A percentile compares a stretch with the other conserved stretches of the same genome.
Conservation (phyloP, 345 rosid species). For the Hibiscus tridactylites region DNA sequence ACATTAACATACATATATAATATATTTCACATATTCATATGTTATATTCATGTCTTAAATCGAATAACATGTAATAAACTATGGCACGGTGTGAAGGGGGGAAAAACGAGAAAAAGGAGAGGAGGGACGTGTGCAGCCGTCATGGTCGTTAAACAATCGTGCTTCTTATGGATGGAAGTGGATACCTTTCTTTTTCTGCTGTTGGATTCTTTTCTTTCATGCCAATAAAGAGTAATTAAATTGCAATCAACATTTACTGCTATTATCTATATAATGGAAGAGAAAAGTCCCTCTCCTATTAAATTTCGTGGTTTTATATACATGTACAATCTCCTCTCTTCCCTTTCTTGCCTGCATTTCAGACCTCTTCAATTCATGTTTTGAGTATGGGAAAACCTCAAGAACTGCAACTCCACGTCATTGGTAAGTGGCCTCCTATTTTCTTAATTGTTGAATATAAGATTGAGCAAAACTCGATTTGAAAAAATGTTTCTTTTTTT, state of each 20-base stretch:
- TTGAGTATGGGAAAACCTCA: slow-evolving; percentile 20
- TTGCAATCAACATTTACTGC: neutral
- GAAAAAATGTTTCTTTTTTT: too few relatives aligned
- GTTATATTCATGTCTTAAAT: too few relatives aligned
- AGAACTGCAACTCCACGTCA: slow-evolving; percentile 18
- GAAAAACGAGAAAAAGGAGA: neutral
- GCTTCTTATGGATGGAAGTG: neutral
- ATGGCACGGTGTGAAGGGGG: too few relatives aligned
- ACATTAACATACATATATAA: too few relatives aligned
- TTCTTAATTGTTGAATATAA: too few relatives aligned
- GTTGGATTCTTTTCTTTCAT: neutral
- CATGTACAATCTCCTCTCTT: neutral
- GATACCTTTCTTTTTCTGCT: neutral
- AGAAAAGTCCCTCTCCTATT: neutral
- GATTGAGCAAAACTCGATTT: too few relatives aligned
- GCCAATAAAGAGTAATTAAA: neutral
- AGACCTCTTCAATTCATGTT: neutral
- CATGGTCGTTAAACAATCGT: neutral
- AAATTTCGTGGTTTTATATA: too few relatives aligned
- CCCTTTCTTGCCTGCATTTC: neutral
- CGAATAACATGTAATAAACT: too few relatives aligned
- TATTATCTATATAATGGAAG: neutral
- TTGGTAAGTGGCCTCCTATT: slow-evolving; percentile 5
- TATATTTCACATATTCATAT: too few relatives aligned
- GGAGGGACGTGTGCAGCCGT: neutral